A percentile compares a stretch with the other conserved stretches of the same genome.
Evolutionary conservation across 106 monocot genomes (phyloP).

Genomic region (Dendrobium huoshanense): DNA sequence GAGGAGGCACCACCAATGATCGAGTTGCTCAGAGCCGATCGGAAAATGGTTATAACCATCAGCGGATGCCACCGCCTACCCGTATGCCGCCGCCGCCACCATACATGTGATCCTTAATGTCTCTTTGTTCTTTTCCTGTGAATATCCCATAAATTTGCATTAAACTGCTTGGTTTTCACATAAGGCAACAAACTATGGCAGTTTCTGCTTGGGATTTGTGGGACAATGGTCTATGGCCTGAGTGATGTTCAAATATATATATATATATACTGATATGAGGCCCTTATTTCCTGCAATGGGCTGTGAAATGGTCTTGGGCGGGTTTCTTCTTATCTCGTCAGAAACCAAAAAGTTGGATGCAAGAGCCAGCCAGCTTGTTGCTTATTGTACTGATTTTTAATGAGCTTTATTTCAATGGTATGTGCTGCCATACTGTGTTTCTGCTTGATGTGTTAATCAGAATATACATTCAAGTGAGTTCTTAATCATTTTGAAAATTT

Average conservation of each 20-base stretch:
- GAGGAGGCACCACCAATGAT: constrained; percentile 7
- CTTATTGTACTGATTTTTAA: too few relatives aligned
- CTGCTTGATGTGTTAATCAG: too few relatives aligned
- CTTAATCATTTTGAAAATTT: too few relatives aligned
- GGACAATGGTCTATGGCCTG: background rate
- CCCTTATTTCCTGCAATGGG: constrained; percentile 5
- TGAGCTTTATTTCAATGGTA: too few relatives aligned
- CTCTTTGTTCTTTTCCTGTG: background rate
- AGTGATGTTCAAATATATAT: background rate
- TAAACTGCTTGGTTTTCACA: background rate
- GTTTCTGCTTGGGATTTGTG: constrained; percentile 10
- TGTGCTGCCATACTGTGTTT: too few relatives aligned
- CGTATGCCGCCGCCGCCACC: constrained; percentile 25
- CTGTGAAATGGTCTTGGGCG: background rate
- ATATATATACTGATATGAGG: background rate
- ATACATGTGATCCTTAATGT: constrained; percentile 10
- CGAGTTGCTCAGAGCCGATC: constrained; percentile 24
- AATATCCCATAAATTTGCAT: constrained; percentile 3
- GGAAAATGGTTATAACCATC: constrained; percentile 24
- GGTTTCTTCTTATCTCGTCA: background rate
- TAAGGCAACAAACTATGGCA: background rate
- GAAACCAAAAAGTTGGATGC: background rate
- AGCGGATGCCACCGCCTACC: constrained; percentile 20
- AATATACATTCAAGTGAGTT: too few relatives aligned
- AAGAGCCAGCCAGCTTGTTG: too few relatives aligned